Evolutionary conservation across 2,329 filamentous ascomycete genomes (phyloP).

Genomic region (Dryadomyces quercivorus): DNA sequence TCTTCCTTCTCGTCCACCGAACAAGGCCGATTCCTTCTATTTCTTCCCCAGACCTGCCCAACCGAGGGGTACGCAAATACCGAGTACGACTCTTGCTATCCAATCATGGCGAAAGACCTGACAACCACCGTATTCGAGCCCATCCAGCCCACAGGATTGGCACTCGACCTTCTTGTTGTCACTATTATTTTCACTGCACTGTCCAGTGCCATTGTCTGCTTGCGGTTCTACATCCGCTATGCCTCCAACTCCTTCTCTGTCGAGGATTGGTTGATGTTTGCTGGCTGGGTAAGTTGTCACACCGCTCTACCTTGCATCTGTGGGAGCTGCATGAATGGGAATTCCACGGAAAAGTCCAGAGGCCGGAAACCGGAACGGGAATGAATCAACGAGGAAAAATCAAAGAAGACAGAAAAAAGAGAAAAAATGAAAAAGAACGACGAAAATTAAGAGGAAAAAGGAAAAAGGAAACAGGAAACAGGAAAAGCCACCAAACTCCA

Average conservation of each 20-base stretch:
- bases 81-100: no score
- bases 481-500: neutral
- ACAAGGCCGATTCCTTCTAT: no score
- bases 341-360: no score
- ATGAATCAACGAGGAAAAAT: no score
- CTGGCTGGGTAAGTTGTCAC: slow-evolving; percentile 1
- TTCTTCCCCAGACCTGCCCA: no score
- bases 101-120: neutral
- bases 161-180: neutral
- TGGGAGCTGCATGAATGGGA: no score
- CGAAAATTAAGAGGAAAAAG: neutral
- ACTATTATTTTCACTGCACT: slow-evolving; percentile 12
- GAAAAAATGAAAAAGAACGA: neutral
- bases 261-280: slow-evolving; percentile 5
- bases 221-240: slow-evolving; percentile 14
- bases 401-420: neutral
- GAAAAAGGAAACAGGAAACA: neutral
- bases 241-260: neutral
- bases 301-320: neutral
- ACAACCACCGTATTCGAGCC: neutral
- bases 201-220: slow-evolving; percentile 11
- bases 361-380: no score
- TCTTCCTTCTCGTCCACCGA: no score
- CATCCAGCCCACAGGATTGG: slow-evolving; percentile 2
- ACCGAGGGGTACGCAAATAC: no score